Evolutionary conservation across 1,284 basidiomycete genomes (phyloP).

Genomic region (Schizophyllum amplum): DNA sequence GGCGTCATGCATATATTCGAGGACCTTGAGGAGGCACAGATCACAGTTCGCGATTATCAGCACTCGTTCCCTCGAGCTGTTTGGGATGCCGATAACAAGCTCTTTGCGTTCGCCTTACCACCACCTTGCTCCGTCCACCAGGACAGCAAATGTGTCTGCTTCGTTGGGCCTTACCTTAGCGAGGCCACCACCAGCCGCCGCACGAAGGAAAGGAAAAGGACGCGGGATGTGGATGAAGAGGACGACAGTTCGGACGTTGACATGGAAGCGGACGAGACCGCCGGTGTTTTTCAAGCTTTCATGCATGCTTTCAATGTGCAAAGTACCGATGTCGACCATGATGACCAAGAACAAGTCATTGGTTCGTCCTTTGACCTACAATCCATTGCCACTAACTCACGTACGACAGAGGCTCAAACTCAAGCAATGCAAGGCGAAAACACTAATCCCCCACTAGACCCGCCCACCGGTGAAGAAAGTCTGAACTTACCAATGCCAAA

Average conservation of each 20-base stretch:
- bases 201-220: not conserved
- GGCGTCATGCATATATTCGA: not conserved
- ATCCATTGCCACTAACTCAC: too few species aligned
- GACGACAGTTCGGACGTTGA: not conserved
- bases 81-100: conserved; percentile 2
- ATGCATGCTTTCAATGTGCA: not conserved
- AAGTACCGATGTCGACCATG: not conserved
- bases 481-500: too few species aligned
- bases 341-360: not conserved
- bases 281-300: not conserved
- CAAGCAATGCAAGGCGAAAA: too few species aligned
- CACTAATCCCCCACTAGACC: too few species aligned
- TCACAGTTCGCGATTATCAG: conserved; percentile 4
- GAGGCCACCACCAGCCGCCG: not conserved
- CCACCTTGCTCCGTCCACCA: conserved; percentile 5
- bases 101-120: conserved; percentile 5
- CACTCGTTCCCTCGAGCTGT: conserved; percentile 2
- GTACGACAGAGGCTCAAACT: too few species aligned
- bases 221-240: not conserved
- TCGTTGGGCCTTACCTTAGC: conserved; percentile 3
- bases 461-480: too few species aligned
- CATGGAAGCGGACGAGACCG: not conserved
- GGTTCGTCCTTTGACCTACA: not conserved
- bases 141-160: conserved; percentile 3
- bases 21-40: not conserved